Percentiles rank a stretch among this genome's conserved stretches.
Conservation (phyloP, 2,329 filamentous ascomycete genomes). For the Pestalotiopsis sp. region DNA sequence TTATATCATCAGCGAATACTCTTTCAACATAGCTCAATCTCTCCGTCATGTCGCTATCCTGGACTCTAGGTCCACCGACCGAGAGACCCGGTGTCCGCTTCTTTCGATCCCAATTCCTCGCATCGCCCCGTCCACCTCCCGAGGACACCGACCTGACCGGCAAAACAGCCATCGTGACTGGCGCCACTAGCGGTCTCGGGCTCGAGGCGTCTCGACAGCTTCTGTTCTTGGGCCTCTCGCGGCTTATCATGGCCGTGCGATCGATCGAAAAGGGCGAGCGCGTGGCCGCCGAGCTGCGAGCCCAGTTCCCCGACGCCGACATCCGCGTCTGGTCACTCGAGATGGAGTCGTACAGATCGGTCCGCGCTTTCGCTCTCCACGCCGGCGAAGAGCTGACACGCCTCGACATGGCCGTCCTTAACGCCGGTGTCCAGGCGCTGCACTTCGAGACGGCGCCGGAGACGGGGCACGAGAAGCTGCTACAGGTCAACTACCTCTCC, state of each 20-base stretch:
- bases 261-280: slow-evolving; percentile 36
- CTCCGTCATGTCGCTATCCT: background rate
- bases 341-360: slow-evolving; percentile 41
- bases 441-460: slow-evolving; percentile 21
- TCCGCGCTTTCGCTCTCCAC: slow-evolving; percentile 36
- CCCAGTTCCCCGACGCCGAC: slow-evolving; percentile 25
- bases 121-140: background rate
- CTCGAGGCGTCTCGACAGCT: slow-evolving; percentile 42
- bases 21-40: background rate
- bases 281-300: slow-evolving; percentile 33
- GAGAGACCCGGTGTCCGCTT: background rate
- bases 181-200: slow-evolving; percentile 44
- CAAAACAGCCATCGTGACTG: slow-evolving; percentile 44
- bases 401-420: slow-evolving; percentile 46
- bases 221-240: slow-evolving; percentile 33
- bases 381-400: slow-evolving; percentile 29
- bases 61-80: background rate
- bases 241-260: slow-evolving; percentile 44
- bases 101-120: background rate
- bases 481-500: slow-evolving; percentile 42
- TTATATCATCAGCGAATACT: background rate
- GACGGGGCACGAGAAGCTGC: slow-evolving; percentile 38
- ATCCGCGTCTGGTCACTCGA: slow-evolving; percentile 46
- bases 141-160: slow-evolving; percentile 24
- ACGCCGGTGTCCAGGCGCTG: slow-evolving; percentile 36